Conservation (phyloP, 2,329 filamentous ascomycete species). For the Neopestalotiopsis rosae region DNA sequence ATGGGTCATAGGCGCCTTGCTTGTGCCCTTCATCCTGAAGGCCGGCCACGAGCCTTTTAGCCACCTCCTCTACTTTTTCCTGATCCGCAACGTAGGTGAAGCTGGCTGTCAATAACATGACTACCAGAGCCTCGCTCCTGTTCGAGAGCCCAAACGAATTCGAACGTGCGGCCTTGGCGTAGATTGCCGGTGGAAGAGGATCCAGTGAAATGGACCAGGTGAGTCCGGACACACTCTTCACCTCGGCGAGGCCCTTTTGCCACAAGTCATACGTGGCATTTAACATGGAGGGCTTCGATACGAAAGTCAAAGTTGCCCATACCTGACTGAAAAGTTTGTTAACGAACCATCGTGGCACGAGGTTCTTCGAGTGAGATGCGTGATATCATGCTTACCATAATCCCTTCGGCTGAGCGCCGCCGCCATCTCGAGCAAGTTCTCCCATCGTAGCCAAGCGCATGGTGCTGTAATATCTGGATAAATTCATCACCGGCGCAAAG, state of each 20-base stretch:
- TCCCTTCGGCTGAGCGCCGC: slow-evolving; percentile 14
- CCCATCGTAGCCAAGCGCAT: slow-evolving; percentile 15
- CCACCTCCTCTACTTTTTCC: slow-evolving; percentile 13
- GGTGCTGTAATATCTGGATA: slow-evolving; percentile 12
- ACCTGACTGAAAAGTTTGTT: background rate
- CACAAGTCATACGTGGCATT: slow-evolving; percentile 18
- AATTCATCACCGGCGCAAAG: background rate
- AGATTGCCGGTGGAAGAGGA: slow-evolving; percentile 25
- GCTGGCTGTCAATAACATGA: slow-evolving; percentile 14
- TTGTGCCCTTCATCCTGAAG: slow-evolving; percentile 19
- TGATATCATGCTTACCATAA: slow-evolving; percentile 20
- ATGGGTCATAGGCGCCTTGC: slow-evolving; percentile 25
- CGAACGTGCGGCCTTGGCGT: slow-evolving; percentile 3
- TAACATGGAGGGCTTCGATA: slow-evolving; percentile 8
- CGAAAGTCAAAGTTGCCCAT: slow-evolving; percentile 16
- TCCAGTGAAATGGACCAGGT: slow-evolving; percentile 23
- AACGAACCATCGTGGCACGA: background rate
- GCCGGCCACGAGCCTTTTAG: slow-evolving; percentile 14
- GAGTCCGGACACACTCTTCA: slow-evolving; percentile 19
- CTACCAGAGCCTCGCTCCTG: slow-evolving; percentile 17
- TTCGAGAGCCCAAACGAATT: slow-evolving; percentile 22
- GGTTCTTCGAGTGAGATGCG: background rate
- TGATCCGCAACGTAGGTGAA: slow-evolving; percentile 20
- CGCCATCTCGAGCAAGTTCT: slow-evolving; percentile 12
- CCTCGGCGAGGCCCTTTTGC: slow-evolving; percentile 16